Percentiles rank a stretch among this genome's conserved stretches.
Conservation (phyloP, 768 basidiomycete genomes). For the Mycena polygramma region DNA sequence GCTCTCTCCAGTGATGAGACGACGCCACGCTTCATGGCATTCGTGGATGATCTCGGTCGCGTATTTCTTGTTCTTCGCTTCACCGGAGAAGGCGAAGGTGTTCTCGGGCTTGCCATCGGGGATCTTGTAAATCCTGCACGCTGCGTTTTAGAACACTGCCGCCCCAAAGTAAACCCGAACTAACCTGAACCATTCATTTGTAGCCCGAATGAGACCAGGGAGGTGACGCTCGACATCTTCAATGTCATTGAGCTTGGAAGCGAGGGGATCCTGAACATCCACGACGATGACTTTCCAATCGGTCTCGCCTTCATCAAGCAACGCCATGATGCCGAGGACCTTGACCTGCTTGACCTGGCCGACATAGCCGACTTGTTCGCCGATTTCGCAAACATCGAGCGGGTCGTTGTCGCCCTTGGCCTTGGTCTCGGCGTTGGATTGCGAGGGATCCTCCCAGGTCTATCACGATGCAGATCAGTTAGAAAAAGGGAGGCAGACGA, state of each 20-base stretch:
- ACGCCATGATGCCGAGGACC: constrained; percentile 99
- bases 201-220: constrained; percentile 95
- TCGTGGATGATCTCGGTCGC: constrained; percentile 99
- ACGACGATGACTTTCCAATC: constrained; percentile 99
- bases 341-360: constrained; percentile 99
- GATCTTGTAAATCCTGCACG: constrained; percentile 90
- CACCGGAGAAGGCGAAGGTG: constrained; percentile 98
- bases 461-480: constrained; percentile 47
- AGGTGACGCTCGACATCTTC: constrained; percentile 99
- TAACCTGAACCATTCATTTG: constrained; percentile 97
- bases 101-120: constrained; percentile 98
- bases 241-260: constrained; percentile 96
- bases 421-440: constrained; percentile 95
- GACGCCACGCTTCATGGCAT: constrained; percentile 98
- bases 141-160: constrained; percentile 24
- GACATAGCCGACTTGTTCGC: constrained; percentile 96
- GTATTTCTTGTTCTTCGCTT: constrained; percentile 99
- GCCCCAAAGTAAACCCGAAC: constrained; percentile 6
- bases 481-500: constrained; percentile 2
- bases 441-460: constrained; percentile 98
- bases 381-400: constrained; percentile 99
- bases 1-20: constrained; percentile 85
- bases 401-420: constrained; percentile 99
- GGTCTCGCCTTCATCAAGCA: constrained; percentile 99
- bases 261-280: constrained; percentile 95